These are phyloP conservation scores for Geranium rotundifolium DNA, from an alignment of 345 rosid genomes.

Conservation along the genomic window DNA sequence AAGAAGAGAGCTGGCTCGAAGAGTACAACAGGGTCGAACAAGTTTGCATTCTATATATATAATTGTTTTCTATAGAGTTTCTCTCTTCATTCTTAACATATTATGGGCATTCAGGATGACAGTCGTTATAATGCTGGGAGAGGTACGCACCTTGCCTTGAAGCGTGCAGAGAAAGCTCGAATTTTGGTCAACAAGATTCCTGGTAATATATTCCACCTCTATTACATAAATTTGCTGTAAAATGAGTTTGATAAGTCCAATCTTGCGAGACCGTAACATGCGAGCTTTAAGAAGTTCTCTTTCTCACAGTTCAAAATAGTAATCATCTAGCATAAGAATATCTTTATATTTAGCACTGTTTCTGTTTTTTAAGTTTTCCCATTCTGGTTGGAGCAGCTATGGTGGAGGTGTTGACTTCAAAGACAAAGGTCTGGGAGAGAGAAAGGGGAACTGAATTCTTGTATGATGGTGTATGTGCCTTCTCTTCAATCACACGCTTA, in stretches of 20 bases:
- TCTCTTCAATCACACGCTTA: slow-evolving; percentile 1
- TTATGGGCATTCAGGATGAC: slow-evolving; percentile 37
- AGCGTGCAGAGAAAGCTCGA: slow-evolving; percentile 75
- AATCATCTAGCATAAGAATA: not conserved
- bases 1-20: slow-evolving; percentile 74
- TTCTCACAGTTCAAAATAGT: too few relatives aligned
- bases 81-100: slow-evolving; percentile 8
- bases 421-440: slow-evolving; percentile 50
- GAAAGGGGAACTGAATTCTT: slow-evolving; percentile 53
- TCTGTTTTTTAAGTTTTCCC: not conserved
- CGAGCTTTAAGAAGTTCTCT: too few relatives aligned
- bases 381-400: slow-evolving; percentile 29
- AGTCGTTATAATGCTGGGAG: slow-evolving; percentile 71
- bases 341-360: not conserved
- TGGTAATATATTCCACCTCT: slow-evolving; percentile 26
- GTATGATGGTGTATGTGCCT: slow-evolving; percentile 64
- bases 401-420: slow-evolving; percentile 44
- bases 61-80: not conserved
- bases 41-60: not conserved
- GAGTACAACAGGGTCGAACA: slow-evolving; percentile 54
- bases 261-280: not conserved
- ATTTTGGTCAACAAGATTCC: slow-evolving; percentile 53
- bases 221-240: not conserved
- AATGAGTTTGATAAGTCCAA: not conserved
- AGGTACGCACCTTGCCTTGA: slow-evolving; percentile 59